Percentiles rank a stretch among this genome's conserved stretches.
Conservation (phyloP, 257 asterid species). For the Cordia subcordata region DNA sequence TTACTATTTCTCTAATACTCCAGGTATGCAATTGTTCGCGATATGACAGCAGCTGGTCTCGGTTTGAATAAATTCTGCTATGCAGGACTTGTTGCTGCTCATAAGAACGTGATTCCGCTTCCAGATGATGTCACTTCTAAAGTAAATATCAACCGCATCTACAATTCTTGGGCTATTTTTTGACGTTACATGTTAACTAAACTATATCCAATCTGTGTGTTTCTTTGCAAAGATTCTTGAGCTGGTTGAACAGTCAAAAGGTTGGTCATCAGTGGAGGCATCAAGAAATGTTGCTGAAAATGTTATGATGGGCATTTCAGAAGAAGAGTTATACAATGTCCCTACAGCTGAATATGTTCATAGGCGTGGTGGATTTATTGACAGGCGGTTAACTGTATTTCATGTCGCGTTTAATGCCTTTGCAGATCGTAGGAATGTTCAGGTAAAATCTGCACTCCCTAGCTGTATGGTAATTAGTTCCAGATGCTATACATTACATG, state of each 20-base stretch:
- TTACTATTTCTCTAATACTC: slow-evolving; percentile 13
- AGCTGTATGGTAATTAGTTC: too few relatives aligned
- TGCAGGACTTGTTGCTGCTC: slow-evolving; percentile 84
- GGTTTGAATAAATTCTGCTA: slow-evolving; percentile 91
- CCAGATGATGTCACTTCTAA: slow-evolving; percentile 58
- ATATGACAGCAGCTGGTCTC: slow-evolving; percentile 97
- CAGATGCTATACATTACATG: too few relatives aligned
- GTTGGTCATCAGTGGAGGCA: slow-evolving; percentile 90
- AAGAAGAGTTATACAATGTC: slow-evolving; percentile 82
- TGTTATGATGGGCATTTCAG: slow-evolving; percentile 75
- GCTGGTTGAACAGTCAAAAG: slow-evolving; percentile 97
- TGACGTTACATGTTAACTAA: slow-evolving; percentile 2
- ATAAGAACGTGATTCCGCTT: slow-evolving; percentile 56
- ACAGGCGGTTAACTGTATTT: slow-evolving; percentile 60
- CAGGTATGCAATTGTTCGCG: slow-evolving; percentile 86
- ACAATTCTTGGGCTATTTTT: slow-evolving; percentile 10
- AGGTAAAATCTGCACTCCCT: slow-evolving; percentile 38
- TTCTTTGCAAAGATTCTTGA: slow-evolving; percentile 65
- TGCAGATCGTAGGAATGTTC: slow-evolving; percentile 66
- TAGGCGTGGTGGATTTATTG: slow-evolving; percentile 75
- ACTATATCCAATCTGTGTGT: slow-evolving; percentile 18
- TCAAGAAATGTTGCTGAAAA: slow-evolving; percentile 63
- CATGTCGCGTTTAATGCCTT: slow-evolving; percentile 85
- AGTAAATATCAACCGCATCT: slow-evolving; percentile 34
- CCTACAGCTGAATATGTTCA: slow-evolving; percentile 80